These are phyloP conservation scores for Fusarium pseudonygamai DNA, from an alignment of 2,329 filamentous ascomycete species.

Conservation along the genomic window DNA sequence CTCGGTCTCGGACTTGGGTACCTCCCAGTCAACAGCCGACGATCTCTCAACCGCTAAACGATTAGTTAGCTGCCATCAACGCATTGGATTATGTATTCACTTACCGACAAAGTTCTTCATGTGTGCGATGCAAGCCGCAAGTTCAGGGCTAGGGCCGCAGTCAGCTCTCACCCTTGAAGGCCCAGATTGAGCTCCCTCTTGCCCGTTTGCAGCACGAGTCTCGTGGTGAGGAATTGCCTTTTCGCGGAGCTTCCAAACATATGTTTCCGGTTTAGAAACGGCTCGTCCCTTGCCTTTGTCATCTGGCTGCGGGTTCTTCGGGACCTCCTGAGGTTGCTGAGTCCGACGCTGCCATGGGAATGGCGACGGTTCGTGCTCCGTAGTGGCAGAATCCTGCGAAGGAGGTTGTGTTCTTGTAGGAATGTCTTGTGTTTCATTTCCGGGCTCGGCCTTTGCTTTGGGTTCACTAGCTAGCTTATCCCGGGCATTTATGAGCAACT, in stretches of 20 bases:
- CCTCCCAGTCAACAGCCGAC: not conserved
- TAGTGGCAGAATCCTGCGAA: accelerated
- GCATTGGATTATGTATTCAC: not conserved
- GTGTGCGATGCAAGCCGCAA: not conserved
- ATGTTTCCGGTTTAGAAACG: too few species aligned
- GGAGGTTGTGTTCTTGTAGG: accelerated
- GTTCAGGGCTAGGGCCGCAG: too few species aligned
- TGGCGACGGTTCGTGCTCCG: accelerated
- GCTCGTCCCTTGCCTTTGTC: not conserved
- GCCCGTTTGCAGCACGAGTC: not conserved
- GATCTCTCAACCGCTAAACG: not conserved
- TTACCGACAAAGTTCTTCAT: not conserved
- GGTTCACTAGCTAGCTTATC: accelerated
- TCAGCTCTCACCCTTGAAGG: not conserved
- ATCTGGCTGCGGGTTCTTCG: not conserved
- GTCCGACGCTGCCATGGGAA: accelerated
- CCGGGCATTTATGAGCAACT: not conserved
- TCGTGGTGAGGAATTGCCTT: too few species aligned
- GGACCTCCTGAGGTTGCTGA: not conserved
- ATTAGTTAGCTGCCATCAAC: not conserved
- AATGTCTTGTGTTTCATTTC: too few species aligned
- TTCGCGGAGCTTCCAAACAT: too few species aligned
- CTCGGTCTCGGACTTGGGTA: not conserved
- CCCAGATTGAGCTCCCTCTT: not conserved
- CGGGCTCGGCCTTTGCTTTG: not conserved